Evolutionary conservation across 371 early-diverging fungal species (phyloP).

Genomic region (Mortierella sp.): DNA sequence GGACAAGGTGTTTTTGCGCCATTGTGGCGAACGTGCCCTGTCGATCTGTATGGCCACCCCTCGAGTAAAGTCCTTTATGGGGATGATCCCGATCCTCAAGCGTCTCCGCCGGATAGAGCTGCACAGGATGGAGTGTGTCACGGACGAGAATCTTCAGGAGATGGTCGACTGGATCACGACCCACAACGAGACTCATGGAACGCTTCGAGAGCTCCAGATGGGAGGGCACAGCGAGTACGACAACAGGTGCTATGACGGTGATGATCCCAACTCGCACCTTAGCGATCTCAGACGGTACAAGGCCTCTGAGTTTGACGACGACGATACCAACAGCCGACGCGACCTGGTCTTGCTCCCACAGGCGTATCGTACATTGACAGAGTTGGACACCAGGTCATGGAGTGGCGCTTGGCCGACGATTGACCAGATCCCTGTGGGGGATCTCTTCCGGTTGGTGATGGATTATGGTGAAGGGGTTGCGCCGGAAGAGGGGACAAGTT

Average conservation of each 20-base stretch:
- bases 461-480: constrained; percentile 41
- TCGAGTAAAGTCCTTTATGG: not conserved
- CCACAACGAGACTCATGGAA: constrained; percentile 36
- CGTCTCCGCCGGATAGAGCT: constrained; percentile 41
- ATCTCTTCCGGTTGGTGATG: constrained; percentile 32
- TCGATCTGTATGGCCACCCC: constrained; percentile 28
- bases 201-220: constrained; percentile 40
- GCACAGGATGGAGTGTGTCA: constrained; percentile 25
- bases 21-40: constrained; percentile 22
- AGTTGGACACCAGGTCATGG: constrained; percentile 40
- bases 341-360: constrained; percentile 32
- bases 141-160: constrained; percentile 6
- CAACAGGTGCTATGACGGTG: not conserved
- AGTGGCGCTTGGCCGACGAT: constrained; percentile 40
- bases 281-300: not conserved
- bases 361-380: constrained; percentile 22
- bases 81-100: constrained; percentile 19
- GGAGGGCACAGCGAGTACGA: constrained; percentile 31
- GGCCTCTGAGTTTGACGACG: constrained; percentile 16
- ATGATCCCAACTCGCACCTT: not conserved
- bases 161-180: constrained; percentile 44
- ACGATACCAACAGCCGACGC: constrained; percentile 1
- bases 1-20: constrained; percentile 28
- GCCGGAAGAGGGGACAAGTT: not conserved
- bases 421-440: constrained; percentile 27